A percentile compares a stretch with the other conserved stretches of the same genome.
phyloP scores from a whole-genome alignment of 805 yeast genomes.

The Wickerhamiella cacticola region DNA sequence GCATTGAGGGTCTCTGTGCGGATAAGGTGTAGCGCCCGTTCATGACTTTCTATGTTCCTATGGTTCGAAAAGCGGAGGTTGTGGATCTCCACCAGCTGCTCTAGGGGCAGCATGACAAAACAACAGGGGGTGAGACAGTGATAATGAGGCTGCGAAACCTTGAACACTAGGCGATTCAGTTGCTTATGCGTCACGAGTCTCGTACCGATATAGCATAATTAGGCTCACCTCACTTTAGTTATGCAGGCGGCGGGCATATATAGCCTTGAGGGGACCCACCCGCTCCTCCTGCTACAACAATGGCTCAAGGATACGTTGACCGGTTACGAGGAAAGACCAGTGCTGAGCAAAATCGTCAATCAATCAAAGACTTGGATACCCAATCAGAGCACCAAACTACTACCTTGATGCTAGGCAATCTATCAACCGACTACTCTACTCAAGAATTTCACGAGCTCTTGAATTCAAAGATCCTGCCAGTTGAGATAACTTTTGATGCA shows the following conservation, averaged over 20 bases:
- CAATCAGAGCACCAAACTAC: neutral
- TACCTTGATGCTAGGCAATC: no score
- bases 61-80: neutral
- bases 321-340: neutral
- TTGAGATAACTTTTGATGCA: neutral
- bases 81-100: neutral
- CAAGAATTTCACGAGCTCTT: neutral
- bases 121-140: neutral
- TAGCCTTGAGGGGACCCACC: neutral
- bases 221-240: neutral
- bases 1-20: neutral
- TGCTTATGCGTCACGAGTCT: neutral
- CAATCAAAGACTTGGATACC: neutral
- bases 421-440: neutral
- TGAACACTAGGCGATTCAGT: neutral
- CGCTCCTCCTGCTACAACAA: neutral
- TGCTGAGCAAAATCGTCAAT: neutral
- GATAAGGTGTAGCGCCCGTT: neutral
- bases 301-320: neutral
- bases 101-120: slow-evolving; percentile 4
- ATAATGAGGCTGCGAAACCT: neutral
- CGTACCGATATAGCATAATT: neutral
- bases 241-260: neutral
- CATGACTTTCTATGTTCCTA: neutral
- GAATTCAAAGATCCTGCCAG: neutral